Base-by-base conservation (phyloP, 73 alveolate genomes). In the Diophrys appendiculata region DNA sequence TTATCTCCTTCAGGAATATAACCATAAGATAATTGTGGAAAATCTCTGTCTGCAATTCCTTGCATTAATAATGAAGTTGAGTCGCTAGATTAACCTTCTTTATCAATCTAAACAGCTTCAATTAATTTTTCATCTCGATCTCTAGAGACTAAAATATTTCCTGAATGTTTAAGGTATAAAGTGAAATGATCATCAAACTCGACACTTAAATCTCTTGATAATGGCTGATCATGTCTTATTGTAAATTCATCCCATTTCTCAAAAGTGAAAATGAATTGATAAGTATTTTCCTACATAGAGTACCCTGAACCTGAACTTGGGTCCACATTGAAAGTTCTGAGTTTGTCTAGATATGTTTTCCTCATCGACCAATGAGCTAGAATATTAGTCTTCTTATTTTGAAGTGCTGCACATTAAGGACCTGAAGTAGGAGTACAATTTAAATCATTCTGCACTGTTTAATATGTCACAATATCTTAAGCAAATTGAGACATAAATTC, bases 261-360 rank as follows among this genome's bases (percentile, higher is more conserved):
- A 43, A 43, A 43, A 11, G 60, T 43, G n/a, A 5, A 43, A 43
- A 43, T 43, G 60, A 43, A 43, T 43, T 43, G 60, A 43, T 11
- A 5, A 18, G 60, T 43, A 43, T 43, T 43, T 43, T 43, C 18
- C 60, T 11, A 43, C 18, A 11, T 11, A 11, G 60, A 18, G 60
- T 43, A 11, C 18, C n/a, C 60, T 5, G 60, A 43, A 43, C 60
- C 60, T 18, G 18, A 5, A 43, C 18, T 43, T 43, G 18, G 60
- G 60, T 43, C 60, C 60, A 43, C 60, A 5, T 43, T 43, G 60
- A 43, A 43, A n/a, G n/a, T n/a, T n/a, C n/a, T n/a, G n/a, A n/a
- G n/a, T n/a, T n/a, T n/a, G n/a, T n/a, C n/a, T n/a, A n/a, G n/a
- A n/a, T n/a, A n/a, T n/a, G n/a, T n/a, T n/a, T n/a, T n/a, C n/a